Evolutionary conservation across 2,329 filamentous ascomycete species (phyloP), one percentile per base, ranked within the genome.

Genomic region (Plectosphaerella plurivora): DNA sequence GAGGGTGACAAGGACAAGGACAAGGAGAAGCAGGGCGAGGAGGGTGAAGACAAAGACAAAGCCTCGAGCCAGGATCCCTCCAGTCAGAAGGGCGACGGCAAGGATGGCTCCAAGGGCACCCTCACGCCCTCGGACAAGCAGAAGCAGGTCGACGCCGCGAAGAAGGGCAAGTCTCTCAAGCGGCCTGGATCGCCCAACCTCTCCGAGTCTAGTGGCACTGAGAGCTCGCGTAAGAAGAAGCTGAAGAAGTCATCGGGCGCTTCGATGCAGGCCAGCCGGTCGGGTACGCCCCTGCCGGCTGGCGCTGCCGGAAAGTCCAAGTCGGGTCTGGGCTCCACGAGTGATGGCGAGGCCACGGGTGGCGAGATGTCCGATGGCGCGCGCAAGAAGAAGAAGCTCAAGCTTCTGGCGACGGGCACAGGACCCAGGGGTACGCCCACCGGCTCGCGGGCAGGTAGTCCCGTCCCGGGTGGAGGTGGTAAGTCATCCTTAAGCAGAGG

Each of bases 171-270:
- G 63, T 78, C 77, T 33, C 80, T 93, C 50, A 97, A 97, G 73
- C 86, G 93, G 28, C 81, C 89, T 33, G 91, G 91, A 16, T 96
- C 91, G 15, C 91, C 92, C 3, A 88, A 92, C 58, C 78, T 89
- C 33, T 97, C 91, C 2, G 93, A 97, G 66, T 91, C 91, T 10
- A 96, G 91, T 66, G 93, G 91, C 50, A 95, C 92, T 60, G 93
- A 97, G 67, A 93, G 89, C 1, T 83, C 86, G 22, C 87, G 88
- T 59, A 91, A 94, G 72, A 90, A 89, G 73, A 82, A 81, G 66
- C 83, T 88, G 65, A 89, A 87, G 73, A 88, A 87, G 65, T 79
- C 83, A 56, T 69, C 70, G 2, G 68, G 65, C 3, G 64, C 73
- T 15, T 77, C 78, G 14, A 66, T 75, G 2, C 73, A 73, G 50